Evolutionary conservation across 345 rosid species (phyloP), one percentile per base, ranked within the genome.

Genomic region (Pugionium cornutum): DNA sequence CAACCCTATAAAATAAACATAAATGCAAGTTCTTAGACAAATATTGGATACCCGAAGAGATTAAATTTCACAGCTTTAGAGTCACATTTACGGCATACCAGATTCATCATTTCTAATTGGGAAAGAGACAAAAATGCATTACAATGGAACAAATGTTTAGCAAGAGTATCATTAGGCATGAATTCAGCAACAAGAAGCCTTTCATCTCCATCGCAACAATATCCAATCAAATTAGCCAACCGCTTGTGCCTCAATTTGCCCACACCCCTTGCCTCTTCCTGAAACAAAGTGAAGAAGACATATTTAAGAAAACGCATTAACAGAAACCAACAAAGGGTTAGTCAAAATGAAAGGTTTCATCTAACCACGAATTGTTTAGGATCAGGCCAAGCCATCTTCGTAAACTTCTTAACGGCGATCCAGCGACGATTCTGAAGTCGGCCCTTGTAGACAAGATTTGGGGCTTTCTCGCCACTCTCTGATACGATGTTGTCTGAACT

Each of bases 201-300:
- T 81, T 92, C 91, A 55, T 87, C 88, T 7, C 85, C 97, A 51
- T 89, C 91, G 43, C 96, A 89, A 69, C 97, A 92, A 64, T 87
- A 92, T 5, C 98, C 98, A 52, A 92, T 83, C 92, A 92, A 79
- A 75, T 89, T 80, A 7, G 88, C 94, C 35, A 92, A 27, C 64
- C 87, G 78, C 68, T 79, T 80, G 69, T 87, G 88, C 74, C 84
- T 81, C 74, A 92, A 60, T 72, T 75, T 83, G 54, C 96, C 94
- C 25, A 92, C 91, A 58, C 84, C 89, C 75, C 72, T 70, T 4
- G 96, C 97, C 74, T 92, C 97, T n/a, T 86, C 89, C 98, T 87
- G 32, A 35, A 52, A 42, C 37, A 49, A 18, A 35, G 0, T 2
- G 41, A 37, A 37, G 18, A 18, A 18, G 18, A 18, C 18, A 18